Base-by-base conservation (phyloP, 371 early-diverging fungal genomes). In the Rhizopus arrhizus region DNA sequence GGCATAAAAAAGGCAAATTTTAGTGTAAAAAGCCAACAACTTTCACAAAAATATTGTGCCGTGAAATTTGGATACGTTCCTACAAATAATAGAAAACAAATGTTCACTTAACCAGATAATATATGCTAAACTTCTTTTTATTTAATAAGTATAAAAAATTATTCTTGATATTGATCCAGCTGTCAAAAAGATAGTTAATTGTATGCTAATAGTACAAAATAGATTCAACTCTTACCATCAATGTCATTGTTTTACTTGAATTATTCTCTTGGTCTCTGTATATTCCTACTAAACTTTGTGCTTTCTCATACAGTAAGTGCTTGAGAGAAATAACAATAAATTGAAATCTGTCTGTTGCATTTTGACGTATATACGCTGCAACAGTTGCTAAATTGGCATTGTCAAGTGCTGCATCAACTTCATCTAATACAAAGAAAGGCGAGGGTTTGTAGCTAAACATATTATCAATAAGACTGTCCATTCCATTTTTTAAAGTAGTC, bases 351-450 rank as follows among this genome's bases (percentile, higher is more conserved):
- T 76, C 74, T 31, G 73, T 77, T 6, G 87, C 81, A 46, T 81
- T 74, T 54, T 78, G 70, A 42, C 90, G 88, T 53, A 99, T 86
- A 74, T 96, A 99, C 40, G 83, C 82, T 0, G 95, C 95, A 38
- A 99, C 89, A 64, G 90, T 90, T 10, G 88, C 81, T 5, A 99
- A 99, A 72, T 99, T 99, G 54, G 92, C 86, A 74, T 95, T 95
- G 73, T 99, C 99, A 38, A 99, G 81, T 0, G 99, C 99, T 6
- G 99, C 97, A 80, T 99, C 99, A 6, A 99, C 95, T 78, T 99
- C 99, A 73, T 99, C 99, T 62, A 99, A 83, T 5, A 99, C 94
- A 85, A 99, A 99, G 85, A 99, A 99, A 2, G 99, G 99, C 8
- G 99, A 89, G 12, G 98, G 98, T 41, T 89, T 90, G 78, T 87